These are phyloP conservation scores for Pythium aquatile DNA, from an alignment of 352 stramenopile genomes.

Conservation along the genomic window DNA sequence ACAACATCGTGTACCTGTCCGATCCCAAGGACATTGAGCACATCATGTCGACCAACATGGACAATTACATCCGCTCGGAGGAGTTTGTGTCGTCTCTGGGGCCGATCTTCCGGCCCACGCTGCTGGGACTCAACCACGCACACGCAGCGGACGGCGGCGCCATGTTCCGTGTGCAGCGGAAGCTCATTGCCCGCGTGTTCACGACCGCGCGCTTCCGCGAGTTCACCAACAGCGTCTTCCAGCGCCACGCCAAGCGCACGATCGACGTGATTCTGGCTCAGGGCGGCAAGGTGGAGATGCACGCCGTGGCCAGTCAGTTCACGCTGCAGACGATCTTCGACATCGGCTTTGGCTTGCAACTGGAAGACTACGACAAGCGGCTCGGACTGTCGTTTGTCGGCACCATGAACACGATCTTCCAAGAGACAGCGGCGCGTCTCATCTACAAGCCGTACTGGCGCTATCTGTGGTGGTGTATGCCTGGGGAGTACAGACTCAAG, in stretches of 20 bases:
- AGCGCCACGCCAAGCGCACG: conserved; percentile 33
- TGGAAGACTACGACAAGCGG: conserved; percentile 32
- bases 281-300: conserved; percentile 39
- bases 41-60: conserved; percentile 55
- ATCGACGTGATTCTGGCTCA: conserved; percentile 16
- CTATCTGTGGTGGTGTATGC: conserved; percentile 51
- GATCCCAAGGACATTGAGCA: conserved; percentile 61
- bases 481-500: conserved; percentile 80
- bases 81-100: conserved; percentile 51
- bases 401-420: conserved; percentile 43
- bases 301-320: conserved; percentile 44
- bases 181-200: conserved; percentile 86
- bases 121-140: conserved; percentile 64
- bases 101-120: conserved; percentile 60
- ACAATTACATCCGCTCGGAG: conserved; percentile 71
- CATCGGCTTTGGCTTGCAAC: conserved; percentile 43
- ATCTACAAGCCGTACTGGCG: conserved; percentile 63
- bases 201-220: conserved; percentile 52
- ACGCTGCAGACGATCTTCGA: conserved; percentile 59
- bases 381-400: conserved; percentile 30
- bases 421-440: conserved; percentile 42
- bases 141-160: conserved; percentile 45
- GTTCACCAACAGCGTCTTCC: conserved; percentile 45
- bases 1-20: conserved; percentile 52
- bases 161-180: conserved; percentile 71